phyloP scores from a whole-genome alignment of 805 yeast species.

The Sugiyamaella smithiae region DNA sequence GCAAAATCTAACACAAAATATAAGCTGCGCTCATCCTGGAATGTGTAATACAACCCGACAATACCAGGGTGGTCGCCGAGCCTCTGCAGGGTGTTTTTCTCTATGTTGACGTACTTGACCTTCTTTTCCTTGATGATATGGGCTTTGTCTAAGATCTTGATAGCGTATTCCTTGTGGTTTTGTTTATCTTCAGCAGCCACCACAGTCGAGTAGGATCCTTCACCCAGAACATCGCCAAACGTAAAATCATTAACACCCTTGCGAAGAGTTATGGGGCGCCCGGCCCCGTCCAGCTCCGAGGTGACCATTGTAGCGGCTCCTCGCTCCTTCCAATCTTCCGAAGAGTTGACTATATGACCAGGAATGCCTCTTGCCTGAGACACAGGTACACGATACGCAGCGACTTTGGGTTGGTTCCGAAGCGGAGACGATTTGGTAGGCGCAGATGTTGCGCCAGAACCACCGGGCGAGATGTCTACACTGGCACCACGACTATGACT shows the following conservation, averaged over 20 bases:
- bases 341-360: slow-evolving; percentile 9
- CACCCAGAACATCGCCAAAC: slow-evolving; percentile 86
- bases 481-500: background rate
- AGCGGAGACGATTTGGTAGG: background rate
- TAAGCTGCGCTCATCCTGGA: slow-evolving; percentile 84
- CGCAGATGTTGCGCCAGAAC: background rate
- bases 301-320: slow-evolving; percentile 60
- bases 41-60: slow-evolving; percentile 86
- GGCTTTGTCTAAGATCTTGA: slow-evolving; percentile 84
- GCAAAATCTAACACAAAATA: slow-evolving; percentile 94
- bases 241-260: slow-evolving; percentile 77
- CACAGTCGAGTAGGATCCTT: slow-evolving; percentile 94
- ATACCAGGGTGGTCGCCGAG: slow-evolving; percentile 94
- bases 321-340: slow-evolving; percentile 51
- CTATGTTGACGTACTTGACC: slow-evolving; percentile 93
- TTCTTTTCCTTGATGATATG: slow-evolving; percentile 94
- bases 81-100: slow-evolving; percentile 82
- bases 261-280: slow-evolving; percentile 50
- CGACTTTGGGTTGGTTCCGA: background rate
- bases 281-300: slow-evolving; percentile 44
- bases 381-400: background rate
- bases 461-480: background rate
- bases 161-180: slow-evolving; percentile 76
- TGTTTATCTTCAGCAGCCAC: slow-evolving; percentile 78
- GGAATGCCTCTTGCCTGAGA: background rate